phyloP scores from a whole-genome alignment of 2,329 filamentous ascomycete genomes.

The Phoma sp. region DNA sequence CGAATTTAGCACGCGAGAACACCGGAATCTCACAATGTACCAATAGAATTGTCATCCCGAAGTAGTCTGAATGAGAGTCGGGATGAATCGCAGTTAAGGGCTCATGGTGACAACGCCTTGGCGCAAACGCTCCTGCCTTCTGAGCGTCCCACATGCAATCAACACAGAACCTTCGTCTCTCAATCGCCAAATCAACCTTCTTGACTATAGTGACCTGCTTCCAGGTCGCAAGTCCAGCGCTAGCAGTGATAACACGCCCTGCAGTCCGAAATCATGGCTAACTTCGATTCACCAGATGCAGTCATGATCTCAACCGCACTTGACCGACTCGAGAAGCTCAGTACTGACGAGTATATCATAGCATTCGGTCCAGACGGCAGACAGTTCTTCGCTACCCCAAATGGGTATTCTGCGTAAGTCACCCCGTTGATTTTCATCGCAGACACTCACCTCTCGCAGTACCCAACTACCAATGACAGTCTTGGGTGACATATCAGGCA shows the following conservation, averaged over 20 bases:
- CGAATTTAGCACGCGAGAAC: too few relatives aligned
- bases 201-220: not conserved
- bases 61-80: too few relatives aligned
- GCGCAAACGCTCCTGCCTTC: conserved; percentile 3
- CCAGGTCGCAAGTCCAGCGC: not conserved
- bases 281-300: not conserved
- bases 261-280: not conserved
- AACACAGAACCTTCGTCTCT: not conserved
- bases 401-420: conserved; percentile 38
- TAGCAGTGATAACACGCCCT: not conserved
- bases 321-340: conserved; percentile 21
- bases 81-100: too few relatives aligned
- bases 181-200: not conserved
- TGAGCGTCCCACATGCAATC: not conserved
- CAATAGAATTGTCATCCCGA: not conserved
- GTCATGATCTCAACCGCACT: conserved; percentile 16
- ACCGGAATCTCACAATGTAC: not conserved
- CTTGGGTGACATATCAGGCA: conserved; percentile 9
- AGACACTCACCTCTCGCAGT: conserved; percentile 18
- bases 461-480: conserved; percentile 28
- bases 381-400: conserved; percentile 37
- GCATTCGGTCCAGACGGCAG: conserved; percentile 31
- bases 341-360: conserved; percentile 34
- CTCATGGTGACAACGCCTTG: conserved; percentile 1
- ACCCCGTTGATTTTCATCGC: not conserved